These are phyloP conservation scores for Lagerstroemia fauriei DNA, from an alignment of 441 rosid genomes.

Conservation along the genomic window DNA sequence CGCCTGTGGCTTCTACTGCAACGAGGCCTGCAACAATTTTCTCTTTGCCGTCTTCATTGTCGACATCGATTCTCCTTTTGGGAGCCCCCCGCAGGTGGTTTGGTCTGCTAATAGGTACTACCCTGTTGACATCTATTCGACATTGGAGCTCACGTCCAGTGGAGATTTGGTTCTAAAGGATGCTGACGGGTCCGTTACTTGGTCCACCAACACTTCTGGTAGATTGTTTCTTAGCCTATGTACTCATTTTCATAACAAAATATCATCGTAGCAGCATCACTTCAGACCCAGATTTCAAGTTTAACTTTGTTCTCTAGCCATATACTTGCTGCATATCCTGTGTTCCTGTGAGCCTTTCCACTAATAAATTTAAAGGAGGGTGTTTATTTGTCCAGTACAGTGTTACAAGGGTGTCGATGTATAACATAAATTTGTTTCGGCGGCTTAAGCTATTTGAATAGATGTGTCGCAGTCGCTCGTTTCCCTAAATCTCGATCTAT, in stretches of 20 bases:
- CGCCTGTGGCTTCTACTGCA: too few relatives aligned
- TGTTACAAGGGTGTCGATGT: too few relatives aligned
- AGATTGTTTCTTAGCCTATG: neutral
- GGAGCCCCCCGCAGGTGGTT: slow-evolving; percentile 24
- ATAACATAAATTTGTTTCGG: too few relatives aligned
- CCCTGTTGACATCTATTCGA: slow-evolving; percentile 8
- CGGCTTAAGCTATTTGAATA: neutral
- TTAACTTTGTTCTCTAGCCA: neutral
- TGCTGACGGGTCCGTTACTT: slow-evolving; percentile 12
- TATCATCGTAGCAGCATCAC: neutral
- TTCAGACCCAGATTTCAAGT: neutral
- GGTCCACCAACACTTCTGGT: slow-evolving; percentile 23
- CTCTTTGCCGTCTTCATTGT: too few relatives aligned
- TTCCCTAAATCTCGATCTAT: neutral
- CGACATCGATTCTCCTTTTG: neutral
- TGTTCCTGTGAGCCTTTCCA: too few relatives aligned
- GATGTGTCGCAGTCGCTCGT: neutral
- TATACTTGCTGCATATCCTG: too few relatives aligned
- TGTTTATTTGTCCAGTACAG: too few relatives aligned
- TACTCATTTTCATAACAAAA: neutral
- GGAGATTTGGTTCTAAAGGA: slow-evolving; percentile 29
- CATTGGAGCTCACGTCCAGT: slow-evolving; percentile 11
- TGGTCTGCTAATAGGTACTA: slow-evolving; percentile 29
- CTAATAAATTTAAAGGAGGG: too few relatives aligned
- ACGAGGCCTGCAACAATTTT: too few relatives aligned